These are phyloP conservation scores for Brassica carinata DNA, from an alignment of 345 rosid species.

Conservation along the genomic window DNA sequence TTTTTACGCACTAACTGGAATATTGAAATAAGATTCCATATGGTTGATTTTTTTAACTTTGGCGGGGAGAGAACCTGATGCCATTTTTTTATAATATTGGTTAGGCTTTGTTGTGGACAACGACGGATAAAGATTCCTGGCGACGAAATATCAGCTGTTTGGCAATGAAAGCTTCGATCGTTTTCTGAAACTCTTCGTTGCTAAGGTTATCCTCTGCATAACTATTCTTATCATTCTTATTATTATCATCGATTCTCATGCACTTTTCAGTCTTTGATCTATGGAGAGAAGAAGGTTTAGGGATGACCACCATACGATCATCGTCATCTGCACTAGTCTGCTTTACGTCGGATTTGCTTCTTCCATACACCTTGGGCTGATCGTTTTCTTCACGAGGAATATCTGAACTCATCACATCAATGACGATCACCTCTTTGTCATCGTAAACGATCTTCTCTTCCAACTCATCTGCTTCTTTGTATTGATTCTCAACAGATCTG, in stretches of 20 bases:
- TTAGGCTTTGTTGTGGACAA: conserved; percentile 34
- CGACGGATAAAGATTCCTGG: conserved; percentile 58
- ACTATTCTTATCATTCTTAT: background rate
- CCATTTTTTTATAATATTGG: background rate
- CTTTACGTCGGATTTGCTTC: conserved; percentile 48
- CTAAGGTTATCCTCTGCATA: conserved; percentile 54
- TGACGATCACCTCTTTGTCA: conserved; percentile 62
- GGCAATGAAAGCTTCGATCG: conserved; percentile 74
- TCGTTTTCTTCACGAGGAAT: background rate
- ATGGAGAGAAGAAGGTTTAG: conserved; percentile 33
- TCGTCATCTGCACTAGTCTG: conserved; percentile 9
- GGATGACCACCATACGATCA: background rate
- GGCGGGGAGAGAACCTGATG: conserved; percentile 20
- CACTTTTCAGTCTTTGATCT: conserved; percentile 58
- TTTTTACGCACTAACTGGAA: conserved; percentile 18
- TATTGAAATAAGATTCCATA: conserved; percentile 33
- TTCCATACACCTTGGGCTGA: conserved; percentile 28
- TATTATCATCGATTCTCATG: background rate
- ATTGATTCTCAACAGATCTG: conserved; percentile 16
- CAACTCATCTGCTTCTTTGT: background rate
- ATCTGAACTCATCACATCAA: conserved; percentile 27
- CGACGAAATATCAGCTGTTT: conserved; percentile 67
- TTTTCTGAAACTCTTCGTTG: conserved; percentile 72
- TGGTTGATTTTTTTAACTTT: background rate
- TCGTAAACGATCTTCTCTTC: conserved; percentile 34